Evolutionary conservation across 164 flowering plant genomes (phyloP).

Genomic region (Euptelea pleiosperma): DNA sequence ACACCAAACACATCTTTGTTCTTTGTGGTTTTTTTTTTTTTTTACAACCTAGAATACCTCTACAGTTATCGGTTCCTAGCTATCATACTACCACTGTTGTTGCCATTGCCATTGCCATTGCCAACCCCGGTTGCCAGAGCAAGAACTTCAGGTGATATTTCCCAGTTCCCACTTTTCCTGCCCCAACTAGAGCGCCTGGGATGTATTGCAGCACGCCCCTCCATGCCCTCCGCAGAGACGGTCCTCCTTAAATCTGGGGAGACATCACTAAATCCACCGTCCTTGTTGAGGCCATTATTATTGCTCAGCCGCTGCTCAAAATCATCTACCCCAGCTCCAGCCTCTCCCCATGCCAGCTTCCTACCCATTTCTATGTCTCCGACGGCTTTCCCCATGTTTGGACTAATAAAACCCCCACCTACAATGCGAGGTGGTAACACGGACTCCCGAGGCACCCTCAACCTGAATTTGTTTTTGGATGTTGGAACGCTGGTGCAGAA

Average conservation of each 20-base stretch:
- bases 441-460: slow-evolving; percentile 45
- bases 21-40: not conserved
- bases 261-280: slow-evolving; percentile 40
- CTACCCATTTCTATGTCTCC: slow-evolving; percentile 86
- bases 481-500: slow-evolving; percentile 49
- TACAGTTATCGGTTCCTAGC: slow-evolving; percentile 22
- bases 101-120: slow-evolving; percentile 40
- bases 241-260: slow-evolving; percentile 61
- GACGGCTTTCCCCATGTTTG: slow-evolving; percentile 56
- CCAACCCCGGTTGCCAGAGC: slow-evolving; percentile 72
- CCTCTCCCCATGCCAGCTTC: slow-evolving; percentile 69
- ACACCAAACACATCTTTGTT: not conserved
- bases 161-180: slow-evolving; percentile 92
- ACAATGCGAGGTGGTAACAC: slow-evolving; percentile 36
- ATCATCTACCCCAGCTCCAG: slow-evolving; percentile 38
- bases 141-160: slow-evolving; percentile 83
- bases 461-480: slow-evolving; percentile 69
- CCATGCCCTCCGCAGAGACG: slow-evolving; percentile 43
- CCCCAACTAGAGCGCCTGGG: slow-evolving; percentile 90
- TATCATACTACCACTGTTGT: slow-evolving; percentile 34
- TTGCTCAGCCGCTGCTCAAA: slow-evolving; percentile 45
- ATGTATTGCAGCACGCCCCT: slow-evolving; percentile 54
- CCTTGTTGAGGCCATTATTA: slow-evolving; percentile 46
- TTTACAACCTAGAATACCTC: slow-evolving; percentile 11
- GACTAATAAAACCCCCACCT: slow-evolving; percentile 58